Base-by-base conservation (phyloP, 371 early-diverging fungal species). In the Mucor sp. region DNA sequence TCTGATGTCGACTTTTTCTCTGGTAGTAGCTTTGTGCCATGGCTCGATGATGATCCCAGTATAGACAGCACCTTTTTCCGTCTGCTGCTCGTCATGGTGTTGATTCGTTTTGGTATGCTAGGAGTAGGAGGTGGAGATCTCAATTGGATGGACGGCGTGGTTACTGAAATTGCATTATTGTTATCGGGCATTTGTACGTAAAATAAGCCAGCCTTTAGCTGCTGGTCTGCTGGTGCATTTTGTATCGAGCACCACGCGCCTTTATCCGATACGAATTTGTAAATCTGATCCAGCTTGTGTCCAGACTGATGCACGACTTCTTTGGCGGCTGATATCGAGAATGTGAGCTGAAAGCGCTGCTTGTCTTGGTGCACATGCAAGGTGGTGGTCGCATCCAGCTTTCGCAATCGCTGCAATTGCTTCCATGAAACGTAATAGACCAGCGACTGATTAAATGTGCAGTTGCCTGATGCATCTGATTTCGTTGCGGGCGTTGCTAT, bases 351-450 rank as follows among this genome's bases (percentile, higher is more conserved):
- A 17, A 53, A 1, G 68, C 57, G 14, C 61, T 48, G 41, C 70
- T 63, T 25, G 44, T 67, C 4, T 50, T 50, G 25, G 50, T 50
- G 12, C n/a, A 50, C 25, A 50, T 50, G 50, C 50, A 82, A 63
- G 9, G 63, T 70, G 6, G 74, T 74, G 17, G 70, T 71, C 0
- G 80, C 78, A 61, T 77, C 65, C 23, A 73, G 47, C 11, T 74
- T 72, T 33, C 82, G 72, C 58, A 82, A 66, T 37, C 80, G 74
- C 7, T 62, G 67, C 23, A 82, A 48, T 27, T 79, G 71, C 61
- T 82, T 82, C n/a, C 69, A 60, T 15, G 83, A 82, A 21, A 82
- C 64, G 33, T 76, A 74, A 64, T 82, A 82, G 17, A 76, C 80
- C 15, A 82, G 73, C 6, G 80, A 77, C 11, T 74, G 64, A 50